These are phyloP conservation scores for Penicillium palitans DNA, from an alignment of 2,329 filamentous ascomycete species.

Conservation along the genomic window DNA sequence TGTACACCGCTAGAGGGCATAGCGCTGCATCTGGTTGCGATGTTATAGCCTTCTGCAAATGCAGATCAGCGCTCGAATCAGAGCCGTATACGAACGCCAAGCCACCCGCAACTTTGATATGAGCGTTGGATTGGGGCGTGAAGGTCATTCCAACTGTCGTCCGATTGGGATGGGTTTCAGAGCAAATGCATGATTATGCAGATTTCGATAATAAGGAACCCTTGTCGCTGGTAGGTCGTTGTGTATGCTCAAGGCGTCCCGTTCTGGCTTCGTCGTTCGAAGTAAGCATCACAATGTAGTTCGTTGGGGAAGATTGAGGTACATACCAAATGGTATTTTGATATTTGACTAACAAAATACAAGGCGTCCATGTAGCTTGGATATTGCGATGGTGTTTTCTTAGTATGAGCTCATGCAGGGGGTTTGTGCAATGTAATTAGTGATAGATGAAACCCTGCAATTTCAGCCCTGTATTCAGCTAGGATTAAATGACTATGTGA, in stretches of 20 bases:
- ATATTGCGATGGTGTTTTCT: background rate
- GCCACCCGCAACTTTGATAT: background rate
- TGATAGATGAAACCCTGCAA: background rate
- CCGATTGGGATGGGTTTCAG: background rate
- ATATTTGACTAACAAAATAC: background rate
- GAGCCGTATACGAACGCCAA: background rate
- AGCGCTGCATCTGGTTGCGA: background rate
- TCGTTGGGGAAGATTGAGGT: background rate
- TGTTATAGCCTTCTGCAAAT: background rate
- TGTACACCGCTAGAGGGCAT: background rate
- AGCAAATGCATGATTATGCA: background rate
- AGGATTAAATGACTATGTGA: too few species aligned
- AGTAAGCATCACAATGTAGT: background rate
- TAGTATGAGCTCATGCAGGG: too few species aligned
- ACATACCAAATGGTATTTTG: background rate
- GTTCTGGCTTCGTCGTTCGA: background rate
- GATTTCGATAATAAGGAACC: background rate
- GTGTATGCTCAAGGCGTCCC: background rate
- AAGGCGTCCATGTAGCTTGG: background rate
- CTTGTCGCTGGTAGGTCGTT: background rate
- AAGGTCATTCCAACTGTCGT: background rate
- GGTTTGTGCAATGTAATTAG: too few species aligned
- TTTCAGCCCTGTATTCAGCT: background rate
- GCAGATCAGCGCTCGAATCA: background rate
- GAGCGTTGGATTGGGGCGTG: background rate